Evolutionary conservation across 2,329 filamentous ascomycete species (phyloP), one percentile per base, ranked within the genome.

Genomic region (Elsinoe australis): DNA sequence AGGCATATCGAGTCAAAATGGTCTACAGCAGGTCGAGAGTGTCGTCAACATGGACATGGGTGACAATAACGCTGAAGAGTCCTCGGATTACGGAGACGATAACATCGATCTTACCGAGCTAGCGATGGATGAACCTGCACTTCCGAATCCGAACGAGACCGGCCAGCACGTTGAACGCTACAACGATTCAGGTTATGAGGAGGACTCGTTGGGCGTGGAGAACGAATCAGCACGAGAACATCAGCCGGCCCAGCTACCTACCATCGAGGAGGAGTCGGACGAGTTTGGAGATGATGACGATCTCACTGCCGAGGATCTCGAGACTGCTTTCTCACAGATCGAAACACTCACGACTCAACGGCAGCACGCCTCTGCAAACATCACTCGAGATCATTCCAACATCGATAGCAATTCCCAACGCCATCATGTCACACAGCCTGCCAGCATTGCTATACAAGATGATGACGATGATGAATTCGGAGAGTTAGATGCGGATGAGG

Each of bases 381-480:
- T n/a, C n/a, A n/a, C n/a, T n/a, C n/a, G n/a, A n/a, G n/a, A n/a
- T n/a, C n/a, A n/a, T n/a, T n/a, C n/a, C n/a, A n/a, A 32, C 29
- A 32, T 32, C 29, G 29, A 4, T 5, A 38, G 33, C 6, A 9
- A 12, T n/a, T n/a, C 33, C 17, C 14, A 32, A 21, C 12, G 12
- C 15, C 21, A 14, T 18, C n/a, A n/a, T 8, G 26, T 10, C 18
- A n/a, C n/a, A n/a, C n/a, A n/a, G n/a, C n/a, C n/a, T n/a, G n/a
- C 18, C 8, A 39, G 39, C 24, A 47, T 49, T 18, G 49, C 32
- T 18, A 38, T 41, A 9, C 41, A 49, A 14, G 49, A 55, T 49
- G 58, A 59, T 35, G 61, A 64, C 53, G 83, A 78, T 50, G 85
- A 87, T 67, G 87, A 87, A 58, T 87, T 87, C 70, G 84, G 81